phyloP scores from a whole-genome alignment of 2,329 filamentous ascomycete genomes.

The Aphanocladium album region DNA sequence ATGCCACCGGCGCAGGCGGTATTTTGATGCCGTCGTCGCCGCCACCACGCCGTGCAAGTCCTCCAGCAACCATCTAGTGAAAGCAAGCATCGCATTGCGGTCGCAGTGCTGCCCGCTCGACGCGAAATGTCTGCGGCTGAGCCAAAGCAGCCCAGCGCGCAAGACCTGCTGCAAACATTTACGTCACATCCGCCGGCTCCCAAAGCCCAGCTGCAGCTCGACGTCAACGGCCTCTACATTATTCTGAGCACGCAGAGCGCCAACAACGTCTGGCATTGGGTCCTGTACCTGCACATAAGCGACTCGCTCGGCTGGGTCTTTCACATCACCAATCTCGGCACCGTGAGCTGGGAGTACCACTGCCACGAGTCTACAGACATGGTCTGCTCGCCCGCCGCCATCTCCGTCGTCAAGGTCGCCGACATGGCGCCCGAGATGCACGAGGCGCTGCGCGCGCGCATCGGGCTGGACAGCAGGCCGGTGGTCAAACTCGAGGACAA shows the following conservation, averaged over 20 bases:
- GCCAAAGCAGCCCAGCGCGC: not conserved
- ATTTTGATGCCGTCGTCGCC: not conserved
- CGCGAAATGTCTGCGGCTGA: not conserved
- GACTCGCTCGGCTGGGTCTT: not conserved
- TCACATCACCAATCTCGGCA: constrained; percentile 1
- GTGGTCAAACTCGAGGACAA: constrained; percentile 6
- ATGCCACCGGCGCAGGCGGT: not conserved
- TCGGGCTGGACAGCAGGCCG: not conserved
- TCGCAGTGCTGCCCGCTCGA: not conserved
- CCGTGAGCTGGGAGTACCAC: not conserved
- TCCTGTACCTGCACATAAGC: constrained; percentile 3
- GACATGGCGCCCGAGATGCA: constrained; percentile 10
- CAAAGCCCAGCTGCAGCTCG: not conserved
- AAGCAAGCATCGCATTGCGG: not conserved
- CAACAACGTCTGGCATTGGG: constrained; percentile 3
- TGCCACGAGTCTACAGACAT: constrained; percentile 2
- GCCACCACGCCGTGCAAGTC: not conserved
- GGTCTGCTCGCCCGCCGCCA: not conserved
- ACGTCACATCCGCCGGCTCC: not conserved
- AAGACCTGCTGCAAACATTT: not conserved
- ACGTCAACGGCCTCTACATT: constrained; percentile 8
- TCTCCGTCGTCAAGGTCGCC: constrained; percentile 8
- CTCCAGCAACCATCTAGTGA: not conserved
- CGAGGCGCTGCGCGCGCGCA: not conserved
- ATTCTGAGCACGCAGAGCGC: constrained; percentile 3